Conservation (phyloP, 805 yeast species). For the Wickerhamiella spandovensis region DNA sequence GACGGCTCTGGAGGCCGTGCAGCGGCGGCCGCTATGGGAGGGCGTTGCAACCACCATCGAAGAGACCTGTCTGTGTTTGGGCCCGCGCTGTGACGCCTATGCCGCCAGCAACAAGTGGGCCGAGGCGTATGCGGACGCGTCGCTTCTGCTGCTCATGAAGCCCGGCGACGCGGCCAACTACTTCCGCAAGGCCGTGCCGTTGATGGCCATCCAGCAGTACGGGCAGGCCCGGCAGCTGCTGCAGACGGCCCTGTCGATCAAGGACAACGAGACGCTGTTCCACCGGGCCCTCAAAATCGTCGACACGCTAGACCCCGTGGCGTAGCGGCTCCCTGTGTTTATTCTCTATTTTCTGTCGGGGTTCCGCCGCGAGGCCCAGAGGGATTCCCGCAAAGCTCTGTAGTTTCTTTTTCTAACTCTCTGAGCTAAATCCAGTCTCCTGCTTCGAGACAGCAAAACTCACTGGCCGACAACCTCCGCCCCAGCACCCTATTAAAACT, state of each 20-base stretch:
- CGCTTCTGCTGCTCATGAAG: slow-evolving; percentile 23
- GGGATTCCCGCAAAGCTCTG: too few relatives aligned
- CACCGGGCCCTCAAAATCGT: slow-evolving; percentile 13
- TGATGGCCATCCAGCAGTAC: slow-evolving; percentile 15
- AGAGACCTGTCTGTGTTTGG: slow-evolving; percentile 23
- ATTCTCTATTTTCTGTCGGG: too few relatives aligned
- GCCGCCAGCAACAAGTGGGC: slow-evolving; percentile 24
- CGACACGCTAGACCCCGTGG: neutral
- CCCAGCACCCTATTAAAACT: too few relatives aligned
- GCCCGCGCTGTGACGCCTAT: slow-evolving; percentile 29
- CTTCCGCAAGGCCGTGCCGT: slow-evolving; percentile 24
- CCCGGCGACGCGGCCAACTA: slow-evolving; percentile 24
- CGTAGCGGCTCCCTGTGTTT: too few relatives aligned
- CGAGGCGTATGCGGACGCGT: slow-evolving; percentile 28
- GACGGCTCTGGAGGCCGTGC: slow-evolving; percentile 29
- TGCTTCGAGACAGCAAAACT: too few relatives aligned
- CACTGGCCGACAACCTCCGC: too few relatives aligned
- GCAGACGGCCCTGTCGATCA: slow-evolving; percentile 16
- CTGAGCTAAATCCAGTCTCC: too few relatives aligned
- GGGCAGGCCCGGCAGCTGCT: slow-evolving; percentile 19
- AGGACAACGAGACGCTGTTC: slow-evolving; percentile 15
- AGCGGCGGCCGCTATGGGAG: slow-evolving; percentile 30
- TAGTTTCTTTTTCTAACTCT: too few relatives aligned
- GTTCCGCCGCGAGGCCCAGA: too few relatives aligned
- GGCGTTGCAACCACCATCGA: slow-evolving; percentile 22